A percentile compares a stretch with the other conserved stretches of the same genome.
These are phyloP conservation scores for Alisma plantagoaquatica DNA, from an alignment of 106 monocot genomes.

Conservation along the genomic window DNA sequence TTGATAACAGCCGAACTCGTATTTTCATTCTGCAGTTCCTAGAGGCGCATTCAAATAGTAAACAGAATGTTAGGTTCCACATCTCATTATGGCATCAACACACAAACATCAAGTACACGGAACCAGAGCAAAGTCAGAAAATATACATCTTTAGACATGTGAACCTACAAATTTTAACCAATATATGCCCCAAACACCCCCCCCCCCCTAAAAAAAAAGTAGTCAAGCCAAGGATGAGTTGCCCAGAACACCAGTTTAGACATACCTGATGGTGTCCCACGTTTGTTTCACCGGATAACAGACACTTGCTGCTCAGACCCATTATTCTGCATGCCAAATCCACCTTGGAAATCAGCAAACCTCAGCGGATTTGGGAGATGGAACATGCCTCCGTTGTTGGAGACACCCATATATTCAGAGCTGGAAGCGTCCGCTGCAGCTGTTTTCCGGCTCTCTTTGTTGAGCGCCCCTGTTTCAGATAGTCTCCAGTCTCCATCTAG, in stretches of 20 bases:
- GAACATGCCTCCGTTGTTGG: conserved; percentile 1
- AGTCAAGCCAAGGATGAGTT: conserved; percentile 42
- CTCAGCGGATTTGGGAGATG: conserved; percentile 2
- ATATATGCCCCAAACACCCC: too few relatives aligned
- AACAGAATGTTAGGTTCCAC: too few relatives aligned
- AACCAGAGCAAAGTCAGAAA: too few relatives aligned
- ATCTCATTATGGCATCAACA: too few relatives aligned
- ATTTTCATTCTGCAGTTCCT: too few relatives aligned
- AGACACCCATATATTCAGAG: conserved; percentile 6
- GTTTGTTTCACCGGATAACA: conserved; percentile 9
- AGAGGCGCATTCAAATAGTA: too few relatives aligned
- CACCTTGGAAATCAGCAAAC: conserved; percentile 6
- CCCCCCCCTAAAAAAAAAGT: too few relatives aligned
- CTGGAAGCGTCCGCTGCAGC: not conserved
- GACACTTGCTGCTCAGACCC: conserved; percentile 5
- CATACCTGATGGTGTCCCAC: not conserved
- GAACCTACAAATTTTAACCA: too few relatives aligned
- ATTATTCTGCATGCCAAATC: not conserved
- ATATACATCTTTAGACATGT: too few relatives aligned
- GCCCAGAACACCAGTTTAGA: conserved; percentile 13
- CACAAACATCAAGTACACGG: too few relatives aligned
- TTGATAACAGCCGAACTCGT: too few relatives aligned
- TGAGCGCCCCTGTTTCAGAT: not conserved
- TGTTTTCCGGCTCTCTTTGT: not conserved
- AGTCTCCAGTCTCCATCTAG: conserved; percentile 1